Evolutionary conservation across 2,329 filamentous ascomycete species (phyloP).

Genomic region (Cytospora piceae): DNA sequence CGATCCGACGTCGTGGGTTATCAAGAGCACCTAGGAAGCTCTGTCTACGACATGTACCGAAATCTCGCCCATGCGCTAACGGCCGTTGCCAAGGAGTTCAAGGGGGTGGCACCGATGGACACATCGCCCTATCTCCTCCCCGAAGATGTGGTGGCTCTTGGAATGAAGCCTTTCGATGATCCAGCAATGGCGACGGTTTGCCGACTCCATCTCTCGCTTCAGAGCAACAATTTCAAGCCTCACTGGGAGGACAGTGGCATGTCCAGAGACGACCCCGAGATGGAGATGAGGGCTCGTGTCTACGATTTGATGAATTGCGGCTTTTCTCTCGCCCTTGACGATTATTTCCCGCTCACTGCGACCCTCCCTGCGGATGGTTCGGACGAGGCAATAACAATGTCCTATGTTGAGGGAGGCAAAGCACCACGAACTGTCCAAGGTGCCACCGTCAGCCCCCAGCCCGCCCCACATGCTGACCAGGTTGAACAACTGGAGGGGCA

Average conservation of each 20-base stretch:
- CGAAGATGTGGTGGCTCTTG: conserved; percentile 54
- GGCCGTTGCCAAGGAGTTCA: conserved; percentile 52
- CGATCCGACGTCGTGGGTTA: conserved; percentile 52
- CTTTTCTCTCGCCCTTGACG: conserved; percentile 26
- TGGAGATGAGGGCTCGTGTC: conserved; percentile 27
- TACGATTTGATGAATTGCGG: conserved; percentile 28
- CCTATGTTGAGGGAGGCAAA: conserved; percentile 28
- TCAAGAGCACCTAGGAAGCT: conserved; percentile 48
- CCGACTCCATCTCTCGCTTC: conserved; percentile 41
- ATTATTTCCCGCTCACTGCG: conserved; percentile 22
- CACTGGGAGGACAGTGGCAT: conserved; percentile 33
- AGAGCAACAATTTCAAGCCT: conserved; percentile 34
- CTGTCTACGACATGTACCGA: conserved; percentile 51
- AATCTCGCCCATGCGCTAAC: conserved; percentile 52
- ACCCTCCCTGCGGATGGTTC: conserved; percentile 6
- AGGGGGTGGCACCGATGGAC: conserved; percentile 42
- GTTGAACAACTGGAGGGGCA: conserved; percentile 17
- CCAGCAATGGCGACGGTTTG: conserved; percentile 45
- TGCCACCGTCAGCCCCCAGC: neutral
- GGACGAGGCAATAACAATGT: conserved; percentile 15
- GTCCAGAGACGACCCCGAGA: conserved; percentile 10
- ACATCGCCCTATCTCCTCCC: conserved; percentile 53
- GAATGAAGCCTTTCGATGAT: conserved; percentile 48
- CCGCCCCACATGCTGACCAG: neutral
- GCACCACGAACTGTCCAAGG: neutral